phyloP scores from a whole-genome alignment of 108 stramenopile genomes.

The Cyclotella kingstonii region DNA sequence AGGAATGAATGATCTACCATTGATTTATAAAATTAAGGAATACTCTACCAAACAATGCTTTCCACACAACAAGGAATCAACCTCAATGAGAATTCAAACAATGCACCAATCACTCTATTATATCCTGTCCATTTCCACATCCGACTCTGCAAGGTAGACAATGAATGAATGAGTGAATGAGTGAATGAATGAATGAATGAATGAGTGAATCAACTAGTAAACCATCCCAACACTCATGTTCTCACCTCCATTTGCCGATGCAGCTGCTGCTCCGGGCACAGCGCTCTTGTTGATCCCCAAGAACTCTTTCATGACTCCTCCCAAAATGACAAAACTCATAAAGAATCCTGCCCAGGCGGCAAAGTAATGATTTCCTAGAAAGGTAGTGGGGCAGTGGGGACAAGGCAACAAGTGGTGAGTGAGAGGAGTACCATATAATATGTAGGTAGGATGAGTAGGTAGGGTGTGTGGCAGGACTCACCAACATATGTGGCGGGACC shows the following conservation, averaged over 20 bases:
- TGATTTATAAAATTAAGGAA: no score
- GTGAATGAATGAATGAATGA: background rate
- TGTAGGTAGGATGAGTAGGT: background rate
- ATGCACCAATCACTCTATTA: no score
- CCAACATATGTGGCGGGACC: slow-evolving; percentile 43
- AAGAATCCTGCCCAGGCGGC: slow-evolving; percentile 47
- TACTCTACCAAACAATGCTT: no score
- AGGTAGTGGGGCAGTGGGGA: no score
- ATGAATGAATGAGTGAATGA: background rate
- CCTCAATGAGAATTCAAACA: no score
- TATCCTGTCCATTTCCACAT: slow-evolving; percentile 33
- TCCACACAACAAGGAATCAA: no score
- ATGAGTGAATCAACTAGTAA: background rate
- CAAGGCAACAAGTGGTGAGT: no score
- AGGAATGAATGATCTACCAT: no score
- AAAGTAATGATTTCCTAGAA: slow-evolving; percentile 44
- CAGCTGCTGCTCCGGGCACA: background rate
- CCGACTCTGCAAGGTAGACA: slow-evolving; percentile 1
- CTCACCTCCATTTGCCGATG: slow-evolving; percentile 2
- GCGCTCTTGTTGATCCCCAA: slow-evolving; percentile 24
- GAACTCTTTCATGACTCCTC: slow-evolving; percentile 48
- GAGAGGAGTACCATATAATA: no score
- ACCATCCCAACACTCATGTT: background rate
- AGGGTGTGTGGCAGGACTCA: background rate
- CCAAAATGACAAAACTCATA: slow-evolving; percentile 38